Percentiles rank a stretch among this genome's conserved stretches.
These are phyloP conservation scores for Alternaria viburni DNA, from an alignment of 2,329 filamentous ascomycete species.

Conservation along the genomic window DNA sequence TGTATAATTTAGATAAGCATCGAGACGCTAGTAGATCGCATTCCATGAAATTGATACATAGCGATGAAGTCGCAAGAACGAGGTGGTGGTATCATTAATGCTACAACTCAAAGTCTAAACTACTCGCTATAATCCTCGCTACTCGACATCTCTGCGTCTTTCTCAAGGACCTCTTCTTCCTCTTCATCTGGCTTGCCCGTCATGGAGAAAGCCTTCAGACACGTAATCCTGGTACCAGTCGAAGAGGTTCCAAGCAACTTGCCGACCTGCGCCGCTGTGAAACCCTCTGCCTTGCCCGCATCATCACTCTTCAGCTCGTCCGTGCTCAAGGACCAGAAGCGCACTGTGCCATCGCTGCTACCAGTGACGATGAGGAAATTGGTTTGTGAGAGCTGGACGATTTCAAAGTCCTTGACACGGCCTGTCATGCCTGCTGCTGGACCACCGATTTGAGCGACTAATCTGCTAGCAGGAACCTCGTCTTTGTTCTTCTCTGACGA, in stretches of 20 bases:
- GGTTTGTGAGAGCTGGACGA: slow-evolving; percentile 58
- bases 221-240: slow-evolving; percentile 88
- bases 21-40: not conserved
- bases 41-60: not conserved
- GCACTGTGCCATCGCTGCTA: slow-evolving; percentile 85
- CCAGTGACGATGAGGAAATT: slow-evolving; percentile 69
- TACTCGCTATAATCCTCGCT: slow-evolving; percentile 33
- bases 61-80: not conserved
- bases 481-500: slow-evolving; percentile 49
- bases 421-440: slow-evolving; percentile 68
- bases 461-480: slow-evolving; percentile 63
- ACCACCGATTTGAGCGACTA: slow-evolving; percentile 81
- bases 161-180: slow-evolving; percentile 28
- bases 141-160: slow-evolving; percentile 25
- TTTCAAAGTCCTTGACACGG: slow-evolving; percentile 87
- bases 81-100: slow-evolving; percentile 20
- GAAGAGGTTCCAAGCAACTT: slow-evolving; percentile 77
- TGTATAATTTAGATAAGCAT: not conserved
- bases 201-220: slow-evolving; percentile 86
- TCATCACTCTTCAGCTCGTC: slow-evolving; percentile 30
- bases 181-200: slow-evolving; percentile 52
- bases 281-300: slow-evolving; percentile 23
- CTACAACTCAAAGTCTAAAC: not conserved
- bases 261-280: slow-evolving; percentile 61
- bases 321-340: slow-evolving; percentile 70